Evolutionary conservation across 176 grass and related monocot genomes (phyloP), one percentile per base, ranked within the genome.

Genomic region (Elaeis guineensis): DNA sequence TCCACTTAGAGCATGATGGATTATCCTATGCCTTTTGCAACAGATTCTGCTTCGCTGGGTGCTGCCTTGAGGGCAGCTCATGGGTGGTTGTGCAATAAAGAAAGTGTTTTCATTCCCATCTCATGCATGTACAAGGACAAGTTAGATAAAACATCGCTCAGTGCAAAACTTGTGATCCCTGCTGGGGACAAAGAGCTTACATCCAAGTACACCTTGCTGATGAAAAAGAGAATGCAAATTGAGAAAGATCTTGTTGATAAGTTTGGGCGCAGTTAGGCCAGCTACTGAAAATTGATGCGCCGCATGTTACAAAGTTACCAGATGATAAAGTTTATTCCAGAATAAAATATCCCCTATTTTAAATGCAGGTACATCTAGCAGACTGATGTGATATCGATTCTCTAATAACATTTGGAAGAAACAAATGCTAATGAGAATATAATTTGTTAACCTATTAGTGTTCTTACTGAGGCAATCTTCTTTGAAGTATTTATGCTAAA

Each of bases 21-120:
- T 44, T 44, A 44, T 44, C 35, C 35, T 5, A 1, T 1, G 65
- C 17, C 20, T 35, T 58, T 1, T 68, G 66, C 62, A 61, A 18
- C 72, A 98, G 93, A 98, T 81, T 92, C 87, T 2, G 93, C 93
- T 29, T 98, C 93, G 0, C 70, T 92, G 39, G 93, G 87, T 0
- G 93, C 93, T 2, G 93, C 93, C 0, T 58, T 98, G 12, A 82
- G 93, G 77, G 87, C 84, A 5, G 93, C 93, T 67, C 93, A 92
- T 55, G 93, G 93, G 24, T 92, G 93, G 93, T 57, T 98, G 21
- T 92, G 93, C 67, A 74, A 92, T 19, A 57, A 82, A 55, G 79
- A 83, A 85, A 78, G 93, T 17, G 50, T 73, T 17, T 97, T 89
- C 5, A 49, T 92, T 17, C 87, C 81, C 21, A 83, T 98, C 69